Conservation (phyloP, 225 moss, liverwort and hornwort species). For the Polytrichum formosum region DNA sequence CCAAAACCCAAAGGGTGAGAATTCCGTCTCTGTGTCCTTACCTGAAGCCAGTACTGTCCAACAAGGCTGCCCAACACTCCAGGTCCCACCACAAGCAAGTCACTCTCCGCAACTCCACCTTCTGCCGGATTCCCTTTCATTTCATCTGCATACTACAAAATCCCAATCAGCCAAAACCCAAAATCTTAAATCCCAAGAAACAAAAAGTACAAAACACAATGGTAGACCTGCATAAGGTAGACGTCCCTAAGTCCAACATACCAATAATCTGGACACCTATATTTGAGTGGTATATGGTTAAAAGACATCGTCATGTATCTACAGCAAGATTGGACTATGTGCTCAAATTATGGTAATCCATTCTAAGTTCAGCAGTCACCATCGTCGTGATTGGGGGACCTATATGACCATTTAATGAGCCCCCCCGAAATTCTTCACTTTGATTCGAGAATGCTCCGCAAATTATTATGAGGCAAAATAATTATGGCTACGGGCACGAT, state of each 20-base stretch:
- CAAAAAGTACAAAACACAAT: too few species aligned
- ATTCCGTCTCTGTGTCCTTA: conserved; percentile 10
- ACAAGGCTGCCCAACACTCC: conserved; percentile 86
- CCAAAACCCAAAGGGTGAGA: conserved; percentile 1
- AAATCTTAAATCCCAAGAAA: background rate
- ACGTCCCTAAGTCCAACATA: too few species aligned
- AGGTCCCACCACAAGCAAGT: conserved; percentile 81
- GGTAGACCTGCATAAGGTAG: too few species aligned
- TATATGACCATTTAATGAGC: background rate
- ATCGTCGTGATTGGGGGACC: too few species aligned
- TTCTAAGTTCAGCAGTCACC: too few species aligned
- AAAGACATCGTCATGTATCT: background rate
- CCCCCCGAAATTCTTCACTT: background rate
- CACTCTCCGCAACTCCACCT: conserved; percentile 9
- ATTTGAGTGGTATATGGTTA: too few species aligned
- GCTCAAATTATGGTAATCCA: background rate
- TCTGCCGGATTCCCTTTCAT: too few species aligned
- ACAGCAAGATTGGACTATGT: too few species aligned
- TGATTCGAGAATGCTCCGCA: background rate
- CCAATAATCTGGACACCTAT: too few species aligned
- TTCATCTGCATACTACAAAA: background rate
- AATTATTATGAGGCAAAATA: too few species aligned
- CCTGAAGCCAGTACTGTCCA: conserved; percentile 79
- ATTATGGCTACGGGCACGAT: too few species aligned
- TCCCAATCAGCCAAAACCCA: background rate